Percentiles rank a stretch among this genome's conserved stretches.
Conservation (phyloP, 768 basidiomycete species). For the Podaxis rugospora region DNA sequence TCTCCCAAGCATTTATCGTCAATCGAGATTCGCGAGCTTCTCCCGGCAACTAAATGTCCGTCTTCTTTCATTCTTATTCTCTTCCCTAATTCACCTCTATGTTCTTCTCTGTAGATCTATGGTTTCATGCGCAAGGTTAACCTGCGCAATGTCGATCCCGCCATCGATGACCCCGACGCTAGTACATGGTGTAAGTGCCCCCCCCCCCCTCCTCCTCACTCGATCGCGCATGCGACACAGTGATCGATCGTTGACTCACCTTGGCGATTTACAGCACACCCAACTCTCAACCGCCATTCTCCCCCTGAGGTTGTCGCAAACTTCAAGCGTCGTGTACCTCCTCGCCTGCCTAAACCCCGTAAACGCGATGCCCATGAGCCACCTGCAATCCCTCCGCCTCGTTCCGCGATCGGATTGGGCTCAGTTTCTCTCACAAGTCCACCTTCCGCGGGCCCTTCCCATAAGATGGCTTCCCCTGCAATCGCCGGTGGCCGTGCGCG, state of each 20-base stretch:
- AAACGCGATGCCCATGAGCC: constrained; percentile 73
- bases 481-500: constrained; percentile 54
- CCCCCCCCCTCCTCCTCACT: neutral
- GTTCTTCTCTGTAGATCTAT: constrained; percentile 65
- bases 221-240: constrained; percentile 12
- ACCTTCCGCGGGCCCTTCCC: constrained; percentile 37
- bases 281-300: constrained; percentile 87
- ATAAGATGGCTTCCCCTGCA: constrained; percentile 32
- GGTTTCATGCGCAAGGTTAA: constrained; percentile 99
- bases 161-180: constrained; percentile 93
- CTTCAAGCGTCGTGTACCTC: constrained; percentile 94
- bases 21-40: constrained; percentile 96
- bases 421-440: constrained; percentile 64
- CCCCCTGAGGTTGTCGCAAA: constrained; percentile 87
- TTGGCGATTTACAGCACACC: constrained; percentile 57
- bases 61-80: constrained; percentile 27
- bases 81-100: constrained; percentile 12
- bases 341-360: constrained; percentile 82
- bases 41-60: constrained; percentile 94
- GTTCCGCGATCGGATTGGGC: constrained; percentile 71
- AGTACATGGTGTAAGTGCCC: constrained; percentile 88
- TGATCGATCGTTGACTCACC: constrained; percentile 8
- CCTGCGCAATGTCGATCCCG: constrained; percentile 90
- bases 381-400: constrained; percentile 69
- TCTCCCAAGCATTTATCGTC: constrained; percentile 90